Evolutionary conservation across 2,329 filamentous ascomycete species (phyloP), one percentile per base, ranked within the genome.

Genomic region (Furcasterigmium sp.): DNA sequence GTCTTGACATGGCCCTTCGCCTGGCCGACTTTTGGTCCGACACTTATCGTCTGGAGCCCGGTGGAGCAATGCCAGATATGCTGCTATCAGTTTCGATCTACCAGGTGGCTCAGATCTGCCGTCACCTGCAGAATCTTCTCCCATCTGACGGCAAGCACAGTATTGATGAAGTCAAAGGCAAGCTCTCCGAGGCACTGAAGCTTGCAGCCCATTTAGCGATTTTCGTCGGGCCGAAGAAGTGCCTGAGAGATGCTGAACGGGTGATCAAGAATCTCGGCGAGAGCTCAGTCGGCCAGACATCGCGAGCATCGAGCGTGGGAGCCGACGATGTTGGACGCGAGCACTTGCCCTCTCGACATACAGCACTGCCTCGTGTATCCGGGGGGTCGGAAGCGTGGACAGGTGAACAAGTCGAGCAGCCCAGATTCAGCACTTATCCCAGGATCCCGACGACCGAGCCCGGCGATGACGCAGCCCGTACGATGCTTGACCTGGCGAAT

Each of bases 1-100:
- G 48, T 19, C 39, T 50, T 4, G 32, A 34, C 13, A 45, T 37
- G 18, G 48, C 48, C 3, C 34, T 46, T n/a, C 40, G 29, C 9
- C 17, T 48, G 9, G 40, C 37, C 28, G 40, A 44, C 8, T 29
- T 50, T n/a, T 48, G 43, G 46, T 38, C 39, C 11, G 28, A 44
- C 10, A 32, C 46, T 4, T 26, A 30, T 10, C 40, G 29, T 3
- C 21, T 48, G n/a, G 38, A 44, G 3, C 23, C 36, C 5, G n/a
- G 19, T 8, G 15, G 30, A 9, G 17, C 35, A 3, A 36, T 48
- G 17, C 18, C 28, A 14, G 41, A 39, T 25, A 18, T 28, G 13
- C 23, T 28, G 11, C 17, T 39, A 9, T n/a, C 23, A 17, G 39
- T 43, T 17, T 26, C 39, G 6, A 43, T 45, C 32, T 45, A 45